phyloP scores from a whole-genome alignment of 176 grass and related monocot species.

The Ananas comosus region DNA sequence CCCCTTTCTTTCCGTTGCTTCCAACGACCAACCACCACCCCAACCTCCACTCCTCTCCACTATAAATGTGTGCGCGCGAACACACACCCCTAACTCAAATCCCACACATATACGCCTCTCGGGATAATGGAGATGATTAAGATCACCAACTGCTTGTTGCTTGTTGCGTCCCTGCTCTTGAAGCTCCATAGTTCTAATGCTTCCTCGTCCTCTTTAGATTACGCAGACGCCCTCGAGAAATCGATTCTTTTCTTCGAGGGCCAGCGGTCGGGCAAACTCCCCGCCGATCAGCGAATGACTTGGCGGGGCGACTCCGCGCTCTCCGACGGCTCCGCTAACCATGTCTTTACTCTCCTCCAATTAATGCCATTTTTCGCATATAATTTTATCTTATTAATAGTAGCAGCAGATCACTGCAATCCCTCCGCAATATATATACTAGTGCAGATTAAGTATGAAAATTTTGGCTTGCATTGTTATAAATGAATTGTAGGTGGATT shows the following conservation, averaged over 20 bases:
- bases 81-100: not conserved
- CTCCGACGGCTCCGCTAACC: conserved; percentile 36
- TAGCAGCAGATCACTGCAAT: not conserved
- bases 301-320: conserved; percentile 74
- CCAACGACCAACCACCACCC: not conserved
- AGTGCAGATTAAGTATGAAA: not conserved
- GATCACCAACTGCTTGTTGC: not conserved
- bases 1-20: not conserved
- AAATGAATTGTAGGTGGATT: conserved; percentile 30
- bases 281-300: conserved; percentile 39
- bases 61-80: not conserved
- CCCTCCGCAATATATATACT: not conserved
- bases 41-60: not conserved
- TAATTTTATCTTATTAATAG: not conserved
- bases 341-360: conserved; percentile 7
- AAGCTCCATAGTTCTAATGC: no score
- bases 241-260: conserved; percentile 95
- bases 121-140: not conserved
- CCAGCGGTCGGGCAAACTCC: conserved; percentile 85
- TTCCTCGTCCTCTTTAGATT: conserved; percentile 48
- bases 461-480: no score
- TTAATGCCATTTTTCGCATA: not conserved
- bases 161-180: no score
- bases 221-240: conserved; percentile 76
- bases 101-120: not conserved